Evolutionary conservation across 495 filamentous ascomycete species (phyloP).

Genomic region (Daldinia bambusicola): DNA sequence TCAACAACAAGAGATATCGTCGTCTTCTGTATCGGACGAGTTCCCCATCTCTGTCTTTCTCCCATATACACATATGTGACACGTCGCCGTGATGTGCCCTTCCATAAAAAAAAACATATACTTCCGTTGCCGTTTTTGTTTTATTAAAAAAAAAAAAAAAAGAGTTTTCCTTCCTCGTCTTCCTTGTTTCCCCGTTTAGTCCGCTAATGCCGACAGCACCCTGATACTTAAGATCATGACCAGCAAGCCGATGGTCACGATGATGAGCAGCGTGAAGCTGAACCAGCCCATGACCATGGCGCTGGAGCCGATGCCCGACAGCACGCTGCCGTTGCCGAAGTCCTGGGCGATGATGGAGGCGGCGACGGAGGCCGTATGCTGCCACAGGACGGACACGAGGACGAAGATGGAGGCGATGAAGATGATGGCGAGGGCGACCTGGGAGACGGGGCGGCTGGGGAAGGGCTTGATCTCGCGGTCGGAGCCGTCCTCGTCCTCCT

Average conservation of each 20-base stretch:
- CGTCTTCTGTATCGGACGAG: conserved; percentile 20
- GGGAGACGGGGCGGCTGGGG: conserved; percentile 76
- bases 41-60: neutral
- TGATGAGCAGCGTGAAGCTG: conserved; percentile 87
- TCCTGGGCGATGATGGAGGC: conserved; percentile 93
- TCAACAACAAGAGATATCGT: conserved; percentile 37
- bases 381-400: conserved; percentile 77
- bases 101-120: neutral
- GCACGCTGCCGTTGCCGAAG: conserved; percentile 91
- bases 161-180: conserved; percentile 1
- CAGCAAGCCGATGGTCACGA: conserved; percentile 91
- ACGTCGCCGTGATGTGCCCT: neutral
- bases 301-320: conserved; percentile 85
- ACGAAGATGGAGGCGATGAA: conserved; percentile 83
- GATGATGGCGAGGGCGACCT: conserved; percentile 80
- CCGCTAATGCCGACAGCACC: conserved; percentile 65
- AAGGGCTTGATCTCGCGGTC: conserved; percentile 83
- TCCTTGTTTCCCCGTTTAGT: conserved; percentile 33
- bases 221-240: conserved; percentile 95
- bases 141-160: neutral
- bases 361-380: conserved; percentile 93
- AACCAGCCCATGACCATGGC: conserved; percentile 99
- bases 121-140: neutral
- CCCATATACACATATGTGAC: conserved; percentile 39
- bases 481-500: conserved; percentile 69